These are phyloP conservation scores for Pleurotus tuber-regium DNA, from an alignment of 768 basidiomycete species.

Conservation along the genomic window DNA sequence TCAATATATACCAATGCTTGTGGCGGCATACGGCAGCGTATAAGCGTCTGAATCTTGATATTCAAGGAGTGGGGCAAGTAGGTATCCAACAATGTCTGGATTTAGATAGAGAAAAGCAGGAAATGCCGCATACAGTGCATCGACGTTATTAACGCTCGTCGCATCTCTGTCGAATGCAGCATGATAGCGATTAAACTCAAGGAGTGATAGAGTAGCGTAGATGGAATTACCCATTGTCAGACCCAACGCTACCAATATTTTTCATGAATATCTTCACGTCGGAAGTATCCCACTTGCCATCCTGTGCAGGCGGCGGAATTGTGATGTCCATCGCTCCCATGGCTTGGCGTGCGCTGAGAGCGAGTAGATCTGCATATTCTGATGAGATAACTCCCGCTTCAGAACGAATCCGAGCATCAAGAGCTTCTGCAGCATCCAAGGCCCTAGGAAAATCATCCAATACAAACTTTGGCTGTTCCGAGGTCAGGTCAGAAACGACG, in stretches of 20 bases:
- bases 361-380: conserved; percentile 39
- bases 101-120: conserved; percentile 38
- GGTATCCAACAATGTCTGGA: conserved; percentile 33
- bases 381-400: conserved; percentile 35
- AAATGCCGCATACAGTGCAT: conserved; percentile 36
- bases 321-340: conserved; percentile 49
- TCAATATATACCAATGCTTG: too few relatives aligned
- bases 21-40: conserved; percentile 8
- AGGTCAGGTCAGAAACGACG: too few relatives aligned
- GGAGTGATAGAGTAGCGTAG: too few relatives aligned
- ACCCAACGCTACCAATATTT: conserved; percentile 36
- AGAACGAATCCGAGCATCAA: conserved; percentile 36
- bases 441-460: conserved; percentile 38
- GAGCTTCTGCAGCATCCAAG: conserved; percentile 27
- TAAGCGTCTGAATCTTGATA: conserved; percentile 6
- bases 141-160: conserved; percentile 31
- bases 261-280: conserved; percentile 49
- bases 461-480: conserved; percentile 44
- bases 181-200: too few relatives aligned
- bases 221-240: conserved; percentile 18
- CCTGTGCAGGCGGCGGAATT: conserved; percentile 25
- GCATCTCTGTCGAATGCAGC: too few relatives aligned
- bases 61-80: conserved; percentile 41
- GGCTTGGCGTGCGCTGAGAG: conserved; percentile 42
- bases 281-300: conserved; percentile 28